A percentile compares a stretch with the other conserved stretches of the same genome.
Conservation (phyloP, 306 rosid genomes). For the Alnus rubra region DNA sequence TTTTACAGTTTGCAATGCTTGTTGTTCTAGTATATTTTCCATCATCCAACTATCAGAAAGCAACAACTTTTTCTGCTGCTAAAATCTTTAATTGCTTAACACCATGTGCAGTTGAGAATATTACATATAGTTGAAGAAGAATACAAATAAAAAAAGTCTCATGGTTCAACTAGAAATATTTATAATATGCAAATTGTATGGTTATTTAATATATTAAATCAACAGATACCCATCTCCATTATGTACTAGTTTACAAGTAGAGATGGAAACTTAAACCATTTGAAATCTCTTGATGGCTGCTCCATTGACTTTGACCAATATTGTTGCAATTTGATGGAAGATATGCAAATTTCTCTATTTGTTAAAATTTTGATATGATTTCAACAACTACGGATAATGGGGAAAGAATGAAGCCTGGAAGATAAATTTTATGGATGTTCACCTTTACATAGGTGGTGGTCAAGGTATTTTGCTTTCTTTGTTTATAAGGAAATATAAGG, state of each 20-base stretch:
- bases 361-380: neutral
- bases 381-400: neutral
- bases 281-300: neutral
- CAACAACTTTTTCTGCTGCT: neutral
- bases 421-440: neutral
- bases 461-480: neutral
- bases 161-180: neutral
- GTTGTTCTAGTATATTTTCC: neutral
- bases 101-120: neutral
- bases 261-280: neutral
- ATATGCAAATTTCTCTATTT: neutral
- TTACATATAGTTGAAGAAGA: neutral
- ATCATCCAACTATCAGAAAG: neutral
- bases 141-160: neutral
- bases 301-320: neutral
- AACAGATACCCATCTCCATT: neutral
- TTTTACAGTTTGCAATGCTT: conserved; percentile 1
- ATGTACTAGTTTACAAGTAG: neutral
- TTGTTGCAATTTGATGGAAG: neutral
- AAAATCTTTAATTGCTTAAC: neutral
- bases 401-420: neutral
- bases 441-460: neutral
- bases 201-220: neutral
- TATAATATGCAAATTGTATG: neutral
- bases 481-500: neutral